A percentile compares a stretch with the other conserved stretches of the same genome.
Evolutionary conservation across 2,329 filamentous ascomycete genomes (phyloP).

Genomic region (Clarireedia hainanense): DNA sequence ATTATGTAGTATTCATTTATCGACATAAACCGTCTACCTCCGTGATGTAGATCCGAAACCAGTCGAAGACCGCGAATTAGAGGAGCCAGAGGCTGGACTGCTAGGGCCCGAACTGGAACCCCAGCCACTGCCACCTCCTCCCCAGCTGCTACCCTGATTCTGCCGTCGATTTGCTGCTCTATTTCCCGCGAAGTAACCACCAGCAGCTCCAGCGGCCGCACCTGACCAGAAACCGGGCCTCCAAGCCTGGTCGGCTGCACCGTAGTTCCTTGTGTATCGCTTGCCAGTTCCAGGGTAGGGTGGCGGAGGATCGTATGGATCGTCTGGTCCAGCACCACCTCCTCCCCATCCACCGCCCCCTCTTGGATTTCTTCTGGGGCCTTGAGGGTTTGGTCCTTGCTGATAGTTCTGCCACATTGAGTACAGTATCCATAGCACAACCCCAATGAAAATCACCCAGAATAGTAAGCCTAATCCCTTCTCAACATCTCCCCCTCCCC

Average conservation of each 20-base stretch:
- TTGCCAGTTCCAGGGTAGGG: conserved; percentile 24
- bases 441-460: conserved; percentile 50
- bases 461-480: conserved; percentile 41
- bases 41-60: conserved; percentile 64
- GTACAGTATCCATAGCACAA: conserved; percentile 56
- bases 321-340: conserved; percentile 22
- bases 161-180: conserved; percentile 41
- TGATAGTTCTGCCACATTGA: conserved; percentile 35
- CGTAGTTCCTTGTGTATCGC: conserved; percentile 20
- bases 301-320: conserved; percentile 26
- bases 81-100: conserved; percentile 27
- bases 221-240: conserved; percentile 65
- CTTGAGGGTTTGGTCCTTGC: conserved; percentile 26
- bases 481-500: not conserved
- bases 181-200: conserved; percentile 64
- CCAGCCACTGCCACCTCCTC: conserved; percentile 14
- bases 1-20: not conserved
- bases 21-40: conserved; percentile 32
- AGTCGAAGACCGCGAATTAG: conserved; percentile 52
- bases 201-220: conserved; percentile 58
- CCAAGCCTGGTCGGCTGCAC: conserved; percentile 43
- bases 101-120: conserved; percentile 19
- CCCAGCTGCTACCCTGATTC: conserved; percentile 17
- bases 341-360: conserved; percentile 36
- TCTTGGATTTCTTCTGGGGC: conserved; percentile 26